phyloP scores from a whole-genome alignment of 2,329 filamentous ascomycete species.

The Macrophomina pseudophaseolina region DNA sequence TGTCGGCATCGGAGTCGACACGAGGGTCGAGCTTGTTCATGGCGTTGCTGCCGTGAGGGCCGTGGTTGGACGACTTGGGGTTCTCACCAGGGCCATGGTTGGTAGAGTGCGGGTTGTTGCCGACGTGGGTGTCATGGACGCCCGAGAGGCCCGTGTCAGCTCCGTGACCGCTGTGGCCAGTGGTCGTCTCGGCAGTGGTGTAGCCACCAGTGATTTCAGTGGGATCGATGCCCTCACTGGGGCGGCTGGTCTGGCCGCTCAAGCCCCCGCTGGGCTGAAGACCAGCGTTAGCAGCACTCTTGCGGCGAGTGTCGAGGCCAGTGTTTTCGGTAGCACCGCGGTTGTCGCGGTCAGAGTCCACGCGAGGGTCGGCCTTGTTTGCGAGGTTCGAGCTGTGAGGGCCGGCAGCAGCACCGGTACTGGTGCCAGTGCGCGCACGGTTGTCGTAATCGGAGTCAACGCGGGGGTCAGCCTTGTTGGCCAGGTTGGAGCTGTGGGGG shows the following conservation, averaged over 20 bases:
- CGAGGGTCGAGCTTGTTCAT: slow-evolving; percentile 16
- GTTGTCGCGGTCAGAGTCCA: slow-evolving; percentile 23
- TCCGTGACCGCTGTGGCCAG: slow-evolving; percentile 12
- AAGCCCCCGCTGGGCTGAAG: background rate
- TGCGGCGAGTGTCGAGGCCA: background rate
- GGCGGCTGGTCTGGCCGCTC: background rate
- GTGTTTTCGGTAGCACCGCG: background rate
- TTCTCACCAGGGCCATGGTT: background rate
- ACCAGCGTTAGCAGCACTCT: slow-evolving; percentile 7
- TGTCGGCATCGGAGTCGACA: slow-evolving; percentile 12
- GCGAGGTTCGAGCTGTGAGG: slow-evolving; percentile 17
- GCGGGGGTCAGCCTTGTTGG: slow-evolving; percentile 11
- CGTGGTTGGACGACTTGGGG: slow-evolving; percentile 6
- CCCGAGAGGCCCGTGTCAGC: background rate
- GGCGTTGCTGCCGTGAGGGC: slow-evolving; percentile 18
- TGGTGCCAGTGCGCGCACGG: background rate
- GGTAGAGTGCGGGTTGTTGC: slow-evolving; percentile 1
- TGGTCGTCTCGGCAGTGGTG: slow-evolving; percentile 10
- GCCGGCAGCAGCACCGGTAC: slow-evolving; percentile 9
- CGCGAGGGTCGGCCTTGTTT: slow-evolving; percentile 20
- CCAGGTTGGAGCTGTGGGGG: slow-evolving; percentile 12
- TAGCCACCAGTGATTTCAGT: slow-evolving; percentile 11
- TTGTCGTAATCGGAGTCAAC: slow-evolving; percentile 5
- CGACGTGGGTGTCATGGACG: background rate
- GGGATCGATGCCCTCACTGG: background rate